Base-by-base conservation (phyloP, 2,329 filamentous ascomycete genomes). In the Elsinoe necatrix region DNA sequence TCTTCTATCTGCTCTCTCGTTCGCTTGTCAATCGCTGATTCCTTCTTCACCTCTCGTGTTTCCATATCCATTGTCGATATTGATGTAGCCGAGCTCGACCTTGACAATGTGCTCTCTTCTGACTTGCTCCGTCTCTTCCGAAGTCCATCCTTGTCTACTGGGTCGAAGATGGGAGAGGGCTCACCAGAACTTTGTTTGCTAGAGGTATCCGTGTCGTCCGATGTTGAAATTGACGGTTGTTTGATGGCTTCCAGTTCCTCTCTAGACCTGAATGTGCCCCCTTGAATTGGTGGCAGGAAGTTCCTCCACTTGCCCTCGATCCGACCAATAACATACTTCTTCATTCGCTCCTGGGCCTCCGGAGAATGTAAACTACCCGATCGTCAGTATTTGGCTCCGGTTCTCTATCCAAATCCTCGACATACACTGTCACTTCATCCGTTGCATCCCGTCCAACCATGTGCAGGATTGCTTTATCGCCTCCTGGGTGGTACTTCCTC, bases 401-500 rank as follows among this genome's bases (percentile, higher is more conserved):
- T 8, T 18, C 23, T 50, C 12, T 18, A 25, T 39, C 31, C 9
- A 6, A 7, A 58, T 57, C 12, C 57, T 29, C 9, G 27, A 29
- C 27, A 29, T 29, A 96, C 89, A 85, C 88, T 70, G 86, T 89
- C 60, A 97, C 85, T 72, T 97, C 93, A 70, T 96, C 91, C 9
- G 92, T 96, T 52, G 89, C 92, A 61, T 71, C 68, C 63, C 68
- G 61, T 25, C 68, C 68, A 59, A 97, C 82, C 89, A 96, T 93
- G 68, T 98, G 93, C 69, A 83, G 77, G 62, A 98, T 95, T 56
- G 92, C 82, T 72, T 90, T 93, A 65, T 92, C 85, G 63, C 93
- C 93, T 57, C 93, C 93, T 11, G 93, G 93, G 66, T 97, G 93
- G 67, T 87, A 96, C 55, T 82, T 82, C 54, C 95, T 75, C 89